A percentile compares a stretch with the other conserved stretches of the same genome.
Conservation (phyloP, 768 basidiomycete genomes). For the Collybiopsis luxurians region DNA sequence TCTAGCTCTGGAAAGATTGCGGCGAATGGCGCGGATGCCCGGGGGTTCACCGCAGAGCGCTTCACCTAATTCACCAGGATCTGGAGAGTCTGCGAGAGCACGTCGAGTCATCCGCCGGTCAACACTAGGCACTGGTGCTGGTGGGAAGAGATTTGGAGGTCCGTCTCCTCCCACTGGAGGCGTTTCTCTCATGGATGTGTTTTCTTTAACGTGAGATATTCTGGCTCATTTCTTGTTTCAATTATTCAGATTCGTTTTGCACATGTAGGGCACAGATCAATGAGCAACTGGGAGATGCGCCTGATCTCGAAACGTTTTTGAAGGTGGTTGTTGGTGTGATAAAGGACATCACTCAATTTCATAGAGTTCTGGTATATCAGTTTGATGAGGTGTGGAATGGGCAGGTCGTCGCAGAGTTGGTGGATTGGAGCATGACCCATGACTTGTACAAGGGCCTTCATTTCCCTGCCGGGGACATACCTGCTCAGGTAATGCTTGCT, state of each 20-base stretch:
- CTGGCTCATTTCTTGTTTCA: too few species aligned
- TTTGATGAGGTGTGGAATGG: constrained; percentile 83
- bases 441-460: constrained; percentile 73
- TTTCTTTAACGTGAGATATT: constrained; percentile 36
- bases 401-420: constrained; percentile 73
- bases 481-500: constrained; percentile 48
- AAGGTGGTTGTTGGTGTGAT: constrained; percentile 69
- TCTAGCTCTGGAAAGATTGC: constrained; percentile 65
- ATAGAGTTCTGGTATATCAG: constrained; percentile 79
- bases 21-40: constrained; percentile 37
- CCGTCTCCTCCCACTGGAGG: constrained; percentile 19
- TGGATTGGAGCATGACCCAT: constrained; percentile 73
- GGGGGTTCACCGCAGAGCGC: constrained; percentile 3
- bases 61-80: neutral
- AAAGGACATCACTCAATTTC: constrained; percentile 80
- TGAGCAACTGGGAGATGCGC: constrained; percentile 68
- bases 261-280: constrained; percentile 57
- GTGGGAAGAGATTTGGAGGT: neutral
- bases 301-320: constrained; percentile 65
- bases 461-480: constrained; percentile 70
- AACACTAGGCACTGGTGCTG: constrained; percentile 6
- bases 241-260: too few species aligned
- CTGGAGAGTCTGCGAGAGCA: neutral
- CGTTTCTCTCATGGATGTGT: constrained; percentile 75
- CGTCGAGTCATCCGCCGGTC: neutral